Conservation (phyloP, 176 grass and related monocot genomes). For the Raddia distichophylla region DNA sequence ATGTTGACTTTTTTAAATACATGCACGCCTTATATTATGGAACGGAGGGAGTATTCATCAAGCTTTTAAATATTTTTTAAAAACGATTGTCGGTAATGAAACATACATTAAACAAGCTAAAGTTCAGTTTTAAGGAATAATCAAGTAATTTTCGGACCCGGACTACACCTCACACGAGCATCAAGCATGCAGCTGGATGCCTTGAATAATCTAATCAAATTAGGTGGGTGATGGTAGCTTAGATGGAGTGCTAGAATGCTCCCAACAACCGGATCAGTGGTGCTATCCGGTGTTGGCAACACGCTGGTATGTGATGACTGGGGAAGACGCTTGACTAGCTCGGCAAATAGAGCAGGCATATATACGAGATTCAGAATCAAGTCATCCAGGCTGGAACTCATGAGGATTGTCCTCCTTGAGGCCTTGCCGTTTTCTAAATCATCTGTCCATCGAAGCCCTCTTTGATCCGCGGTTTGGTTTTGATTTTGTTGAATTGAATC, state of each 20-base stretch:
- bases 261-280: conserved; percentile 6
- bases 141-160: too few relatives aligned
- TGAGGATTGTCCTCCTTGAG: too few relatives aligned
- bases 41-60: too few relatives aligned
- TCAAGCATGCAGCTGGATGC: neutral
- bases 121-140: too few relatives aligned
- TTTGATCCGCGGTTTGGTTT: too few relatives aligned
- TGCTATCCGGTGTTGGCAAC: neutral
- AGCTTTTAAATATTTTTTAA: too few relatives aligned
- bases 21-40: too few relatives aligned
- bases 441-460: neutral
- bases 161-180: neutral
- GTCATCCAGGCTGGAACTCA: neutral
- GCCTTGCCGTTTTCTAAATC: neutral
- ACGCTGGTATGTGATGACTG: neutral
- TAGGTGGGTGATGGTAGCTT: neutral
- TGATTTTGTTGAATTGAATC: too few relatives aligned
- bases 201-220: conserved; percentile 7
- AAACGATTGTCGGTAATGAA: too few relatives aligned
- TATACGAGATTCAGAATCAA: neutral
- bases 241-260: neutral
- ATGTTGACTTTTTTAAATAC: too few relatives aligned
- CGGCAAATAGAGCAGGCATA: neutral
- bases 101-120: too few relatives aligned
- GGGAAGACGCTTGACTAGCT: neutral